phyloP scores from a whole-genome alignment of 495 filamentous ascomycete species.

The Trichoderma virens region DNA sequence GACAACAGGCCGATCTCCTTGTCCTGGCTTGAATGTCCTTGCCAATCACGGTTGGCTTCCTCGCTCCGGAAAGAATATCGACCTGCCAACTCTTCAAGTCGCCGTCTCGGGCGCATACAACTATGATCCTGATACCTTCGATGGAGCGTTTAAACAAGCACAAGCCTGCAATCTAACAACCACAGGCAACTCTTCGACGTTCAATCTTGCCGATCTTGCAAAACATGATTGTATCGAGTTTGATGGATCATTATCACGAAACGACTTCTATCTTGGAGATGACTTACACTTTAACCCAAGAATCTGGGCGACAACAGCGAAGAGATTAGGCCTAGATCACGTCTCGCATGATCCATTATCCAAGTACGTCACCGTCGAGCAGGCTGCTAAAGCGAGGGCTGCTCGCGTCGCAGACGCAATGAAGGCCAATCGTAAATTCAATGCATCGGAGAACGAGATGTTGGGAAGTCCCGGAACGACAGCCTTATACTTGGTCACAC shows the following conservation, averaged over 20 bases:
- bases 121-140: conserved; percentile 18
- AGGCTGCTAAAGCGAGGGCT: conserved; percentile 10
- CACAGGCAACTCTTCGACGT: conserved; percentile 14
- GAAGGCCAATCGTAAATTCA: conserved; percentile 16
- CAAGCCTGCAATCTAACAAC: conserved; percentile 15
- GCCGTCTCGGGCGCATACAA: conserved; percentile 18
- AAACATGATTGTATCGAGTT: conserved; percentile 14
- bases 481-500: conserved; percentile 14
- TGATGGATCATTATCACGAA: conserved; percentile 14
- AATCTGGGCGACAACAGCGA: conserved; percentile 8
- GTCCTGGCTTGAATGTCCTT: conserved; percentile 37
- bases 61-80: conserved; percentile 27
- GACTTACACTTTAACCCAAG: conserved; percentile 14
- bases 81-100: conserved; percentile 14
- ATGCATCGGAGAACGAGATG: conserved; percentile 10
- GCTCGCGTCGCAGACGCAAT: conserved; percentile 15
- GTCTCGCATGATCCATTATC: background rate
- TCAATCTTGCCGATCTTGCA: conserved; percentile 15
- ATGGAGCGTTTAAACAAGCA: conserved; percentile 20
- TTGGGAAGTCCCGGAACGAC: conserved; percentile 12
- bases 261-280: conserved; percentile 15
- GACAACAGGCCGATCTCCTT: conserved; percentile 16
- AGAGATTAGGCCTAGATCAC: conserved; percentile 13
- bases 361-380: conserved; percentile 16
- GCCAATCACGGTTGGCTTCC: conserved; percentile 41